Conservation (phyloP, 352 stramenopile genomes). For the Pythium utonaiense region DNA sequence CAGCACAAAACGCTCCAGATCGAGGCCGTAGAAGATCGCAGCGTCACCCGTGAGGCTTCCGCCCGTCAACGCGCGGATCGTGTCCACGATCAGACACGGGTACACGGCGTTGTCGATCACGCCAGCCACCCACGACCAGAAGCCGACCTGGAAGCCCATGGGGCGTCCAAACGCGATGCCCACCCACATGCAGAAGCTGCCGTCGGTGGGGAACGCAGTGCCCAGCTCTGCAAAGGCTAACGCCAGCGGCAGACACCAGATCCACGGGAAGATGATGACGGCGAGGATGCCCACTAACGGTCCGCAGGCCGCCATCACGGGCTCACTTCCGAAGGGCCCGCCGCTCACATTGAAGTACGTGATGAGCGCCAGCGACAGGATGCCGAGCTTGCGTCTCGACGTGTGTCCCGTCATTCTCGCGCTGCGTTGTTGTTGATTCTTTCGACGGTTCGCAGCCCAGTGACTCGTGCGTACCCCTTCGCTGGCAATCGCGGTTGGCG, state of each 20-base stretch:
- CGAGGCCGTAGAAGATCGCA: constrained; percentile 28
- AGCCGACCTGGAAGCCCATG: constrained; percentile 57
- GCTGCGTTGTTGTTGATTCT: too few relatives aligned
- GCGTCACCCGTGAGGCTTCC: constrained; percentile 20
- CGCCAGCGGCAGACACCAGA: constrained; percentile 82
- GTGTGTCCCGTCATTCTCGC: too few relatives aligned
- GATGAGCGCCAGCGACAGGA: too few relatives aligned
- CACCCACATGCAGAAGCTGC: constrained; percentile 80
- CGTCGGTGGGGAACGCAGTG: constrained; percentile 71
- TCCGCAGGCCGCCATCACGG: constrained; percentile 16
- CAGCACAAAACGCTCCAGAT: constrained; percentile 28
- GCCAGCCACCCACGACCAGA: constrained; percentile 71
- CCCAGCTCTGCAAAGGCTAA: constrained; percentile 87
- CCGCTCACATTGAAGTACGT: constrained; percentile 10
- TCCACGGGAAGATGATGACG: constrained; percentile 66
- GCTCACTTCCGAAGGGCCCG: constrained; percentile 8
- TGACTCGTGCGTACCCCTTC: too few relatives aligned
- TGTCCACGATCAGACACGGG: constrained; percentile 36
- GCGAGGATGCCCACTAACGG: constrained; percentile 62
- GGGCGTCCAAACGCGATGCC: constrained; percentile 79
- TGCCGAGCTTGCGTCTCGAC: too few relatives aligned
- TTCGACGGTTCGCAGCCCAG: too few relatives aligned
- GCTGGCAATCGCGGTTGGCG: too few relatives aligned
- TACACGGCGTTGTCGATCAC: constrained; percentile 47
- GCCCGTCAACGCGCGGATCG: constrained; percentile 35